phyloP scores from a whole-genome alignment of 225 moss, liverwort and hornwort genomes.

The Rhytidiadelphus loreus region DNA sequence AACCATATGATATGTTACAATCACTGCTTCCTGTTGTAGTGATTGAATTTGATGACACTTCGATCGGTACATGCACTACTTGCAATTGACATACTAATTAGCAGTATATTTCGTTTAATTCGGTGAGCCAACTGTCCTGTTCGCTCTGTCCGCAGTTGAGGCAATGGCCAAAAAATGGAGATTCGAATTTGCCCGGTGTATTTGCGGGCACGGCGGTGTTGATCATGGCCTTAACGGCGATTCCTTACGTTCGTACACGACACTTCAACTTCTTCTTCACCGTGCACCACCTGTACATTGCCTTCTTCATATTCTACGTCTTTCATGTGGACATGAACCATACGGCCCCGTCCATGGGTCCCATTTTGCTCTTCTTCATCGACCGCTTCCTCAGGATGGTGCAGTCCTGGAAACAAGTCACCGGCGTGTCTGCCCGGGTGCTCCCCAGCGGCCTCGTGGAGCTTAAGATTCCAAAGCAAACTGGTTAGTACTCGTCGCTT shows the following conservation, averaged over 20 bases:
- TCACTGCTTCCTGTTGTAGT: neutral
- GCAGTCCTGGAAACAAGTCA: conserved; percentile 39
- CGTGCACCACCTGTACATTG: conserved; percentile 56
- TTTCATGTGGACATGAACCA: conserved; percentile 13
- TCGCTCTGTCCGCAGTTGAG: conserved; percentile 6
- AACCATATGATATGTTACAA: neutral
- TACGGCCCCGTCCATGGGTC: conserved; percentile 6
- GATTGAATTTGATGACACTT: neutral
- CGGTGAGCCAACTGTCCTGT: neutral
- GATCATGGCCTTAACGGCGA: conserved; percentile 35
- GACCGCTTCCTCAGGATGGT: conserved; percentile 57
- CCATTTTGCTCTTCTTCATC: conserved; percentile 59
- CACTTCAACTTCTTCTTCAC: conserved; percentile 44
- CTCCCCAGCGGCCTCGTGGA: conserved; percentile 51
- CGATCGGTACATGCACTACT: neutral
- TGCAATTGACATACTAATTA: neutral
- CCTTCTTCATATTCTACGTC: conserved; percentile 39
- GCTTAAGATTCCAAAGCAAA: conserved; percentile 33
- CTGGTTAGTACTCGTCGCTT: neutral
- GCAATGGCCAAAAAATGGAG: conserved; percentile 4
- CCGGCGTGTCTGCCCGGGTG: conserved; percentile 28
- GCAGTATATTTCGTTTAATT: neutral
- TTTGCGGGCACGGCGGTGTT: conserved; percentile 1
- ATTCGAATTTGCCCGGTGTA: conserved; percentile 18
- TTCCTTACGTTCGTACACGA: conserved; percentile 10